Percentiles rank a stretch among this genome's conserved stretches.
Evolutionary conservation across 768 basidiomycete species (phyloP).

Genomic region (Boletus rex-veris): DNA sequence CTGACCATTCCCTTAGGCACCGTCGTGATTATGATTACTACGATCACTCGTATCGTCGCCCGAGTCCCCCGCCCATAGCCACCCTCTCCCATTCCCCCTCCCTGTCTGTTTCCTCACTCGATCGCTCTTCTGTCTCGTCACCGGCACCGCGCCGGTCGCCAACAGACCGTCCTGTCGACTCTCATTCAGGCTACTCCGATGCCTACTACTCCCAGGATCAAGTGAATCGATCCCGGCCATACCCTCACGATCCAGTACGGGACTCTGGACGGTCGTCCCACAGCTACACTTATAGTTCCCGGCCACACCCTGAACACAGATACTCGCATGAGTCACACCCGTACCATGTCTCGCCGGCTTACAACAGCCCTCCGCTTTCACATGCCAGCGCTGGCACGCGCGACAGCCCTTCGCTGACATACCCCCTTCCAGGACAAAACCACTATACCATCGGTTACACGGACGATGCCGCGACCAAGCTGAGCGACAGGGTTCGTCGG

Average conservation of each 20-base stretch:
- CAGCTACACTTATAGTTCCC: slow-evolving; percentile 31
- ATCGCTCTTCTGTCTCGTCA: slow-evolving; percentile 58
- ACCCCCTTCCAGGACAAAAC: slow-evolving; percentile 38
- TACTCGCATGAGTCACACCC: slow-evolving; percentile 34
- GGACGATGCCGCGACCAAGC: slow-evolving; percentile 77
- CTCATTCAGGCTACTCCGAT: slow-evolving; percentile 34
- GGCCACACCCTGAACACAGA: slow-evolving; percentile 28
- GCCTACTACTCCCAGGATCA: slow-evolving; percentile 39
- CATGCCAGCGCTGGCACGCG: slow-evolving; percentile 22
- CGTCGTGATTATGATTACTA: slow-evolving; percentile 40
- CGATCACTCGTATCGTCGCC: slow-evolving; percentile 38
- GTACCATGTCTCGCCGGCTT: slow-evolving; percentile 27
- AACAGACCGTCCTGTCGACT: slow-evolving; percentile 32
- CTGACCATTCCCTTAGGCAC: slow-evolving; percentile 31
- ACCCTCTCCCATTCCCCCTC: slow-evolving; percentile 58
- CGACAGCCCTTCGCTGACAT: slow-evolving; percentile 28
- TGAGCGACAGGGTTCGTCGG: slow-evolving; percentile 71
- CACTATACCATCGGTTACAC: slow-evolving; percentile 50
- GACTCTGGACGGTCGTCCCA: slow-evolving; percentile 34
- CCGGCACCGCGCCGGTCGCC: slow-evolving; percentile 48
- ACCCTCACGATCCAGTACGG: slow-evolving; percentile 32
- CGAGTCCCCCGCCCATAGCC: slow-evolving; percentile 49
- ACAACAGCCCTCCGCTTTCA: slow-evolving; percentile 26
- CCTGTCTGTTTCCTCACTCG: slow-evolving; percentile 54
- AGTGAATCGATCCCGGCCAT: slow-evolving; percentile 30